These are phyloP conservation scores for Nelumbo lutea DNA, from an alignment of 164 flowering plant species.

Conservation along the genomic window DNA sequence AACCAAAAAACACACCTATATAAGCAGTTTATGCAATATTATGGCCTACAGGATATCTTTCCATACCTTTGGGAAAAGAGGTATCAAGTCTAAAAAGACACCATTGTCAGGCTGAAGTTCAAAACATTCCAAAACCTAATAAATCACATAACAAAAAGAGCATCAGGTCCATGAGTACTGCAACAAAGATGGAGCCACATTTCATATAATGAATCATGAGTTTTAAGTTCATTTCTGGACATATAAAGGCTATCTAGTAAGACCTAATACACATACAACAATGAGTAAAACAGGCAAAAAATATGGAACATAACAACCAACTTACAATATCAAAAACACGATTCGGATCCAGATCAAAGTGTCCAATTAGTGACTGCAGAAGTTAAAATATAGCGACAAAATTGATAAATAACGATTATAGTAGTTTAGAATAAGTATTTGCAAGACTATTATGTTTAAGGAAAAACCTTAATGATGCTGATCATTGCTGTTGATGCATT, in stretches of 20 bases:
- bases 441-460: neutral
- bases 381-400: neutral
- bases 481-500: slow-evolving; percentile 62
- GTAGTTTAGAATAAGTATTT: neutral
- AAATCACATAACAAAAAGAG: slow-evolving; percentile 11
- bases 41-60: neutral
- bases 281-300: neutral
- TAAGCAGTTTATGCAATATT: neutral
- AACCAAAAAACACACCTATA: neutral
- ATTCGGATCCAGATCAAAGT: slow-evolving; percentile 97
- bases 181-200: neutral
- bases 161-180: neutral
- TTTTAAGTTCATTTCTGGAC: neutral
- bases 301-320: slow-evolving; percentile 8
- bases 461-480: slow-evolving; percentile 84
- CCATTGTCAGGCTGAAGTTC: slow-evolving; percentile 77
- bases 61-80: slow-evolving; percentile 91
- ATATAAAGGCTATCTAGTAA: neutral
- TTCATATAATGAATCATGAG: neutral
- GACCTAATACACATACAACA: neutral
- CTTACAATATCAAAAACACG: slow-evolving; percentile 99
- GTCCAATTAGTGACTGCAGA: slow-evolving; percentile 96
- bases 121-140: slow-evolving; percentile 91
- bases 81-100: slow-evolving; percentile 78
- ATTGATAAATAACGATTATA: slow-evolving; percentile 1